Evolutionary conservation across 352 stramenopile genomes (phyloP), one percentile per base, ranked within the genome.

Genomic region (Albugo laibachii): DNA sequence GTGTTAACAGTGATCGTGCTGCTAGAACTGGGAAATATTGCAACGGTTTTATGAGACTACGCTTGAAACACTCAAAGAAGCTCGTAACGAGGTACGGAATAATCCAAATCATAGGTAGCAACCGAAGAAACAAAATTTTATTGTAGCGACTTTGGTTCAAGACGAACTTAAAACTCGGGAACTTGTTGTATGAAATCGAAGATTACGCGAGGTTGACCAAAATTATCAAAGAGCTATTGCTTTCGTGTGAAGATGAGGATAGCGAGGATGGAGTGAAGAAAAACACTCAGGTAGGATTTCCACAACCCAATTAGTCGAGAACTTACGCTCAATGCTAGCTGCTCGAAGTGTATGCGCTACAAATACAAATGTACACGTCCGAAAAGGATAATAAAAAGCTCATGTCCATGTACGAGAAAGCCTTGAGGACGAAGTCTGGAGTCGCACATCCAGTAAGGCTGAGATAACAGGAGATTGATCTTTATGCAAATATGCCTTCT

Each of bases 361-460:
- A 93, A 53, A 96, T 96, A 53, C 81, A 94, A 52, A 88, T 96
- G 65, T 95, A 85, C 58, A 93, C 78, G 0, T 80, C 81, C 10
- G 87, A 92, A 53, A 88, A 92, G 41, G 77, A 93, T 62, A 92
- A 93, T 54, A 95, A 95, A 61, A 95, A 93, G 57, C 62, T 97
- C 20, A 76, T 92, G 36, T 84, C 77, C 19, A 89, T 95, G 50
- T 95, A 95, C 58, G 81, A 92, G 36, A 92, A 92, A 48, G 86
- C 83, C 13, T 50, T 92, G 39, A 63, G 80, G 16, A 87, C 91
- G 27, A 95, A 93, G 48, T 84, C 77, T 3, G 83, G 81, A 36
- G 82, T 96, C 14, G 72, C 82, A 15, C 83, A 96, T 55, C 83
- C 83, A 40, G 73, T 83, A 50, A 47, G 58, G 58, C n/a, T n/a